Evolutionary conservation across 495 filamentous ascomycete species (phyloP), one percentile per base, ranked within the genome.

Genomic region (Aspergillus egyptiacus): DNA sequence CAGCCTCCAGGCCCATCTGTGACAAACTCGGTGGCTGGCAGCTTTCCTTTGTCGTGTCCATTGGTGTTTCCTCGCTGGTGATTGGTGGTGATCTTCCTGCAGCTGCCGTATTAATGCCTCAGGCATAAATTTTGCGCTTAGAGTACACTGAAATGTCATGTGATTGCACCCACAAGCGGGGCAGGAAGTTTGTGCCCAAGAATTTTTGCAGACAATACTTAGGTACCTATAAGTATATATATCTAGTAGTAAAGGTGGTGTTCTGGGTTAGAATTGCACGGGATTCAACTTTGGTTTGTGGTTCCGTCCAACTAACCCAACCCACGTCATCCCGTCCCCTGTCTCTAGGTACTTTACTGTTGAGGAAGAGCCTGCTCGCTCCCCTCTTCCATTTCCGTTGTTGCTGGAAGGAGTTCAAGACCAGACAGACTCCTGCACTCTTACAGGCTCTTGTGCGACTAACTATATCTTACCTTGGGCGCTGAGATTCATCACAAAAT

Each of bases 11-110:
- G n/a, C n/a, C 24, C 32, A 37, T 47, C 41, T 49, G 28, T 28
- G 31, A 43, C 39, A 49, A 54, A 50, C 18, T 56, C 48, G 54
- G 48, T 56, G 48, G 54, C 50, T 56, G 54, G 53, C 23, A 28
- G 37, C 19, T 39, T 35, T 43, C 13, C 20, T 27, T 15, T 20
- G 33, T 44, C n/a, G n/a, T n/a, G n/a, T n/a, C n/a, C n/a, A n/a
- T n/a, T n/a, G n/a, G n/a, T n/a, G n/a, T n/a, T n/a, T n/a, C 15
- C 44, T 54, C 27, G 38, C 36, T 39, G 45, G 33, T 51, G 39
- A 42, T 55, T 50, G 46, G 41, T 17, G 47, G 24, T 46, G 41
- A 28, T 55, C 8, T 34, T 48, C 53, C 31, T 34, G 18, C 17
- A 13, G 30, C 7, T 18, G 30, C 30, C 15, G 23, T 25, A 27